Evolutionary conservation across 495 filamentous ascomycete genomes (phyloP).

Genomic region (Echria macrotheca): DNA sequence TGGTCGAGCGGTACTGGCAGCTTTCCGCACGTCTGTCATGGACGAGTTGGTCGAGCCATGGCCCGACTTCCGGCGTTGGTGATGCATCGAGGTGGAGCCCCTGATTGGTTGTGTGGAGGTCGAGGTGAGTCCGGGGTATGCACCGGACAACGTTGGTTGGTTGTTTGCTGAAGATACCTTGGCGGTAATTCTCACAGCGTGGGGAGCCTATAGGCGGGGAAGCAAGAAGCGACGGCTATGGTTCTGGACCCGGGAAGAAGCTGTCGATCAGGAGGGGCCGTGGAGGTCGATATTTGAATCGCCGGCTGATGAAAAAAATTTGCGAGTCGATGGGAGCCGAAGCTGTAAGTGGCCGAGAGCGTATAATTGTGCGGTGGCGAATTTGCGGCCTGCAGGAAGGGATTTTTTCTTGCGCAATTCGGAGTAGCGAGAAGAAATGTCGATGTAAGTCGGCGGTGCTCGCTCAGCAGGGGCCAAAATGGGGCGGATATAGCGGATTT

Average conservation of each 20-base stretch:
- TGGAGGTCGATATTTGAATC: constrained; percentile 7
- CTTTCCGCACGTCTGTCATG: constrained; percentile 45
- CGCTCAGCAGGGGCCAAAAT: constrained; percentile 1
- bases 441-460: background rate
- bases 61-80: constrained; percentile 45
- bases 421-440: background rate
- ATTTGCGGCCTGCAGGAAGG: constrained; percentile 29
- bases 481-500: too few species aligned
- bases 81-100: constrained; percentile 35
- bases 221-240: background rate
- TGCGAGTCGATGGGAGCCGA: constrained; percentile 3
- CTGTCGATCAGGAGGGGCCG: constrained; percentile 7
- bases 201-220: constrained; percentile 11
- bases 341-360: constrained; percentile 5
- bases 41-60: constrained; percentile 44
- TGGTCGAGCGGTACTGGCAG: constrained; percentile 32
- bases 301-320: constrained; percentile 7
- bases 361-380: constrained; percentile 27
- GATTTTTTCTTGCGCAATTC: constrained; percentile 18
- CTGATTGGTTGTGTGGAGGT: constrained; percentile 23
- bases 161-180: constrained; percentile 4
- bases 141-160: constrained; percentile 15
- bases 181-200: constrained; percentile 3
- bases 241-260: background rate
- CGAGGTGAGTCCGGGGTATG: constrained; percentile 4